These are phyloP conservation scores for Lizonia empirigonia DNA, from an alignment of 2,329 filamentous ascomycete genomes.

Conservation along the genomic window DNA sequence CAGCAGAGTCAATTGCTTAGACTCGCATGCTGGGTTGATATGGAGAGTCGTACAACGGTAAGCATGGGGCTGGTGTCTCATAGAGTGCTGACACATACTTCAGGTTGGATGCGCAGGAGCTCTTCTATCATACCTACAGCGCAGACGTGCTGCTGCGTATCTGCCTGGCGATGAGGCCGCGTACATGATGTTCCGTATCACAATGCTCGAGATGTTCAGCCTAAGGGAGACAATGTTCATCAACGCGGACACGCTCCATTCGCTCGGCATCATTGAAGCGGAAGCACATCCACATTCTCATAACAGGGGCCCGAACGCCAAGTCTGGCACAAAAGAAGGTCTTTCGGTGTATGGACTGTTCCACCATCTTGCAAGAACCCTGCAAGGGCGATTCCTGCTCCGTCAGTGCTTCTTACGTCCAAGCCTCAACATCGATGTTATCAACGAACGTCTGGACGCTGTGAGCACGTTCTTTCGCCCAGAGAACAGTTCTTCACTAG, in stretches of 20 bases:
- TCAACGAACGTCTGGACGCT: constrained; percentile 72
- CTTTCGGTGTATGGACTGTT: constrained; percentile 86
- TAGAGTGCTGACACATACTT: constrained; percentile 17
- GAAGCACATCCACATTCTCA: constrained; percentile 84
- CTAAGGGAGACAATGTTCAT: constrained; percentile 73
- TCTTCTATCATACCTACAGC: constrained; percentile 77
- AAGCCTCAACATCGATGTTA: constrained; percentile 68
- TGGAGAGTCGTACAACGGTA: constrained; percentile 75
- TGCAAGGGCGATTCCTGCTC: constrained; percentile 76
- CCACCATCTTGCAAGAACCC: constrained; percentile 72
- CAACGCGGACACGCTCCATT: constrained; percentile 77
- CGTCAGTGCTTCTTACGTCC: constrained; percentile 84
- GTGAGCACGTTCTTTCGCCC: constrained; percentile 70
- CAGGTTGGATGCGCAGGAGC: constrained; percentile 85
- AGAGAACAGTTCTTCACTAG: constrained; percentile 66
- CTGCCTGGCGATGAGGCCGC: constrained; percentile 64
- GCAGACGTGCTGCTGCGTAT: constrained; percentile 67
- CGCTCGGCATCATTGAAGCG: constrained; percentile 82
- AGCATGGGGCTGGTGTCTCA: not conserved
- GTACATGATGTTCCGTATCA: constrained; percentile 64
- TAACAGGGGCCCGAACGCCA: constrained; percentile 69
- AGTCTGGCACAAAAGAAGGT: constrained; percentile 74
- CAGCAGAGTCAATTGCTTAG: constrained; percentile 69
- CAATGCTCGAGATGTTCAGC: constrained; percentile 74
- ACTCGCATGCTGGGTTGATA: constrained; percentile 71